These are phyloP conservation scores for Exophiala bonariae DNA, from an alignment of 2,329 filamentous ascomycete species.

Conservation along the genomic window DNA sequence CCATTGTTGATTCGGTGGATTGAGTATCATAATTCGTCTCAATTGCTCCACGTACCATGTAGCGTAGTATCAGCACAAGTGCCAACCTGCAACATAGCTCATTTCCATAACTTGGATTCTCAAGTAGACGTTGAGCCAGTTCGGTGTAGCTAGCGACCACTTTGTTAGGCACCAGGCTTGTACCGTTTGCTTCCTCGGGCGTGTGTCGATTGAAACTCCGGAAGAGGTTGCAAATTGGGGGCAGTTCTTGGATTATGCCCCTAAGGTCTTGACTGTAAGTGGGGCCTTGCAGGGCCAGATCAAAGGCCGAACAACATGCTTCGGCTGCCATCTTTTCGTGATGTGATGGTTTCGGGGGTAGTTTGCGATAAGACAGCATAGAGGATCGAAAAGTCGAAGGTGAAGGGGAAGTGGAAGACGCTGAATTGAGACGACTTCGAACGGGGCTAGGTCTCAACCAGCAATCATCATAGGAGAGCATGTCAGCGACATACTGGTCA, in stretches of 20 bases:
- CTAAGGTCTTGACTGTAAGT: constrained; percentile 10
- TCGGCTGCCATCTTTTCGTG: too few relatives aligned
- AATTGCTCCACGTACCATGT: neutral
- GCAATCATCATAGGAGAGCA: constrained; percentile 9
- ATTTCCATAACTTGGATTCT: constrained; percentile 13
- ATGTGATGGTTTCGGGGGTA: too few relatives aligned
- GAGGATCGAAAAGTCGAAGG: too few relatives aligned
- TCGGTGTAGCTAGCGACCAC: too few relatives aligned
- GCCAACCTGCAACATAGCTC: constrained; percentile 14
- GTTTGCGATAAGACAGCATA: too few relatives aligned
- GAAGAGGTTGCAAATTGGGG: neutral
- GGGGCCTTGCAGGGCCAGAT: neutral
- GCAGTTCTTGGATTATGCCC: constrained; percentile 2
- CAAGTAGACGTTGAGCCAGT: constrained; percentile 1
- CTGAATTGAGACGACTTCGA: too few relatives aligned
- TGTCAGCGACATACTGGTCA: constrained; percentile 11
- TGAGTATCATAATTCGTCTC: neutral
- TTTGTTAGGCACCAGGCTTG: too few relatives aligned
- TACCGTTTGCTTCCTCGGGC: too few relatives aligned
- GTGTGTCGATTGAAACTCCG: too few relatives aligned
- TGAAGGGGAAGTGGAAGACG: too few relatives aligned
- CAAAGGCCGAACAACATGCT: constrained; percentile 6
- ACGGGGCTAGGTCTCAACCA: too few relatives aligned
- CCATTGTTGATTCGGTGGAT: neutral
- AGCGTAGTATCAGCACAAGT: constrained; percentile 6